Conservation (phyloP, 768 basidiomycete genomes). For the Collybia nuda region DNA sequence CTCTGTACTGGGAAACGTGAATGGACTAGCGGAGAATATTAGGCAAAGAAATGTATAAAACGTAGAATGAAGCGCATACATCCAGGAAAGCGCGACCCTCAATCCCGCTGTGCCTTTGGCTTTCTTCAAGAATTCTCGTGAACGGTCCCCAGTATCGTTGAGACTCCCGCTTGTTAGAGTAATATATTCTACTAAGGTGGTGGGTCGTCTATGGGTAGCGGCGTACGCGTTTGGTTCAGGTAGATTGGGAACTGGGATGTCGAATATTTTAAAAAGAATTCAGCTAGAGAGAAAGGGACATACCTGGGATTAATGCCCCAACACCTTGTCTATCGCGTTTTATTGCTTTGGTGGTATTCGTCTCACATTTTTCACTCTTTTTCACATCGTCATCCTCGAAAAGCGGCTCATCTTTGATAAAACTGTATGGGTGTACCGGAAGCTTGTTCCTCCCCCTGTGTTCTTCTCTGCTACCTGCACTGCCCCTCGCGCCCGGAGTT, state of each 20-base stretch:
- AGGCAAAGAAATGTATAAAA: background rate
- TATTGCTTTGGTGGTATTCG: background rate
- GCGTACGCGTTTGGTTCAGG: slow-evolving; percentile 44
- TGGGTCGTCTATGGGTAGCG: background rate
- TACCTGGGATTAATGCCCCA: slow-evolving; percentile 8
- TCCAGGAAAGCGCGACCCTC: slow-evolving; percentile 65
- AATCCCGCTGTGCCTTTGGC: slow-evolving; percentile 60
- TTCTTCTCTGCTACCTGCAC: no score
- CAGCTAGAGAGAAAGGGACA: background rate
- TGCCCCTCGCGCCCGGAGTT: background rate
- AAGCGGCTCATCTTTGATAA: slow-evolving; percentile 56
- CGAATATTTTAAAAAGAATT: background rate
- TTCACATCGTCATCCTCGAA: slow-evolving; percentile 40
- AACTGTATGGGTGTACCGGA: slow-evolving; percentile 24
- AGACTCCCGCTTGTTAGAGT: slow-evolving; percentile 16
- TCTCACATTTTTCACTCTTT: background rate
- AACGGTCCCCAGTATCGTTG: slow-evolving; percentile 17
- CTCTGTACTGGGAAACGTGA: slow-evolving; percentile 27
- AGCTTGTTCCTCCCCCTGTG: background rate
- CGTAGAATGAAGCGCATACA: slow-evolving; percentile 37
- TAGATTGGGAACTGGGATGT: slow-evolving; percentile 50
- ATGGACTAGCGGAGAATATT: slow-evolving; percentile 36
- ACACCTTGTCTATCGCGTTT: slow-evolving; percentile 12
- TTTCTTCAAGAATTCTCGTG: slow-evolving; percentile 43
- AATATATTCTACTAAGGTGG: background rate